Base-by-base conservation (phyloP, 2,329 filamentous ascomycete species). In the Paraphoma chrysanthemicola region DNA sequence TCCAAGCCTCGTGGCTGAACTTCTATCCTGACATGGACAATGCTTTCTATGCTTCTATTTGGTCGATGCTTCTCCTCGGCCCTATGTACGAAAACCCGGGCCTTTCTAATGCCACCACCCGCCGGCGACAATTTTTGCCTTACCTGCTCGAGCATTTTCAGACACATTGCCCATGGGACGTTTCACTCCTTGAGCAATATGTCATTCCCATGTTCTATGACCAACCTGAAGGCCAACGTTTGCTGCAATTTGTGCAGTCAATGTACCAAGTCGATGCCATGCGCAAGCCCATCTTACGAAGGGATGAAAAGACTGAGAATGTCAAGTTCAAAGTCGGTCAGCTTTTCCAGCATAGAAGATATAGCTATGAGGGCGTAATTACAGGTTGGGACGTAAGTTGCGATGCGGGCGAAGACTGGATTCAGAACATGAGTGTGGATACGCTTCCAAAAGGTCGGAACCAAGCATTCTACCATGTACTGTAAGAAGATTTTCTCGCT, bases 381-480 rank as follows among this genome's bases (percentile, higher is more conserved):
- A 91, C 90, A 12, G 93, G 93, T n/a, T 99, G 94, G 93, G 88
- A 90, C 48, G 78, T 80, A 14, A 81, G 83, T 60, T 89, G 83
- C 69, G 84, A 79, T 51, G 83, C 82, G 10, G 80, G 81, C 48
- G 87, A 88, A 64, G 82, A 81, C 57, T 90, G 83, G 88, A 89
- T 86, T 70, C 80, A 81, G 71, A 82, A 83, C 62, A 89, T 88
- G 83, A 79, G 81, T 45, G 86, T 91, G 9, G 87, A 90, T 73
- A 53, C 60, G 1, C 76, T 89, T 53, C 79, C 81, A n/a, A 78
- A 81, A 51, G 88, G 87, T 2, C 80, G 85, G 44, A 78, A 86
- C 57, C 89, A 92, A 76, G 88, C 88, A 33, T 97, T 92, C 67
- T 97, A 97, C 74, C 90, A 93, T 66, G 91, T 91, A 68, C 81